Base-by-base conservation (phyloP, 164 flowering plant species). In the Brasenia schreberi region DNA sequence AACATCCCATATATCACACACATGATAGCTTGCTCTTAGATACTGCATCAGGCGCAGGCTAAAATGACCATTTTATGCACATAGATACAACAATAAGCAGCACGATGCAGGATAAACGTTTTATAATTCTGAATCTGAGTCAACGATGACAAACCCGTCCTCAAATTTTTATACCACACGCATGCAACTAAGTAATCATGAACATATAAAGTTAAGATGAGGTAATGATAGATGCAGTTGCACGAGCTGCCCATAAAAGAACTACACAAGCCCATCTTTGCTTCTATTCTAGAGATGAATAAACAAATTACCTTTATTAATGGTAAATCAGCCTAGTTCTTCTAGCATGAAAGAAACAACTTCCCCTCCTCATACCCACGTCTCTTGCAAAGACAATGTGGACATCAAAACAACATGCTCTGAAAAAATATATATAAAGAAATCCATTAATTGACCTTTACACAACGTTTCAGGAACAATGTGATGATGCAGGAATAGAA, bases 331-430 rank as follows among this genome's bases (percentile, higher is more conserved):
- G 75, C 77, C 82, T 78, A 66, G 67, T 76, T 82, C 92, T 83
- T 77, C 84, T 18, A 78, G 81, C 74, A 79, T 73, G 80, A 82
- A 83, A 81, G 81, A 80, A 12, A 68, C 67, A 72, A 62, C 84
- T 77, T 79, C 80, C 78, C 84, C 82, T 80, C 85, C 78, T 79
- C 82, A 85, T 80, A 85, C 85, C 88, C 77, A 72, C 69, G 71
- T 66, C 85, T 81, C 89, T 87, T 85, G 95, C 91, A 88, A 83
- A 85, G 85, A 90, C 86, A 87, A 81, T 68, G 68, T 74, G 67
- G 79, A 72, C 67, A 87, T 83, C 78, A 84, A 88, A 85, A 74
- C 69, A 66, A 66, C 70, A 18, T 17, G 70, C 53, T 64, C 66
- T 18, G 18, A 62, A 23, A 23, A 6, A 14, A 39, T 11, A 12